These are phyloP conservation scores for Tetraselmis striata DNA, from an alignment of 139 green algal genomes.

Conservation along the genomic window DNA sequence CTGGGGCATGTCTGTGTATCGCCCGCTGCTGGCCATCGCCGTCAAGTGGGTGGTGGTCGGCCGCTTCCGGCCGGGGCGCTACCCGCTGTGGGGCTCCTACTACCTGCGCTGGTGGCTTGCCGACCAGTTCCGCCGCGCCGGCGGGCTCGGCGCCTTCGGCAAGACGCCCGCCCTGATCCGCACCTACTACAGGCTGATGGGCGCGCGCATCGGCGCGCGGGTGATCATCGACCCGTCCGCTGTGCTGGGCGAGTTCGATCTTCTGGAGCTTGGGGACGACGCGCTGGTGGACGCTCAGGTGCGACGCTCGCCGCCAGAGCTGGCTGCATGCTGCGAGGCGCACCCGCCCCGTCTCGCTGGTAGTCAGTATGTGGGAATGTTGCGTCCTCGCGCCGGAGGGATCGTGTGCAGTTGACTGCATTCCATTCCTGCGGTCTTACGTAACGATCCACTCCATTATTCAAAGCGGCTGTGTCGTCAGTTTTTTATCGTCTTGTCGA, in stretches of 20 bases:
- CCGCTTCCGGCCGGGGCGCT: background rate
- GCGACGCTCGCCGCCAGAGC: too few relatives aligned
- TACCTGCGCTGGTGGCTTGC: conserved; percentile 31
- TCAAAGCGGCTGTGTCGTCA: too few relatives aligned
- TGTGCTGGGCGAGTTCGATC: conserved; percentile 13
- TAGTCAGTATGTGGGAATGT: too few relatives aligned
- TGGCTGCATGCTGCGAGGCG: too few relatives aligned
- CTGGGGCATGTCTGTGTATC: background rate
- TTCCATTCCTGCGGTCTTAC: too few relatives aligned
- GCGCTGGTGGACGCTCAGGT: background rate
- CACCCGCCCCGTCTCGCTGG: too few relatives aligned
- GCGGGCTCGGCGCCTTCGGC: conserved; percentile 17
- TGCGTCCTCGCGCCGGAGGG: too few relatives aligned
- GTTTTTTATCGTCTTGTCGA: background rate
- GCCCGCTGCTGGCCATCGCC: background rate
- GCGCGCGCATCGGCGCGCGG: conserved; percentile 10
- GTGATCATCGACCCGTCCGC: conserved; percentile 5
- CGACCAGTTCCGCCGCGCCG: conserved; percentile 6
- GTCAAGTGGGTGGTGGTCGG: conserved; percentile 4
- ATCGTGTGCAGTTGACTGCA: too few relatives aligned
- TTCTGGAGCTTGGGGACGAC: background rate
- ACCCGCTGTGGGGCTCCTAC: conserved; percentile 22
- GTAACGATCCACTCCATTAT: too few relatives aligned
- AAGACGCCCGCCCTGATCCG: background rate
- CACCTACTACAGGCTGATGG: conserved; percentile 20